phyloP scores from a whole-genome alignment of 129 eudicot species.

The Apium graveolens region DNA sequence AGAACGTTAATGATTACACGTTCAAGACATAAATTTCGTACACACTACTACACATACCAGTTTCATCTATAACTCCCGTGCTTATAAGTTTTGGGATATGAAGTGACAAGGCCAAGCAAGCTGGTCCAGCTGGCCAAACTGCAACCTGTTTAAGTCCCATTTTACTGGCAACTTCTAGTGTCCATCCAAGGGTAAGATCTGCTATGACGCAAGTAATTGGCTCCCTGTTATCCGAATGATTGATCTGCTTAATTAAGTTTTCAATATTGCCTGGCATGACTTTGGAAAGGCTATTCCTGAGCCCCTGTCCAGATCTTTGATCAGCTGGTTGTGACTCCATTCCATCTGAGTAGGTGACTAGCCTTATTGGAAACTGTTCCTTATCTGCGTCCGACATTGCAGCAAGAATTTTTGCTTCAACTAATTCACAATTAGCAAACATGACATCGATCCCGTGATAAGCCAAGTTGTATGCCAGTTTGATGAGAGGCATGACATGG shows the following conservation, averaged over 20 bases:
- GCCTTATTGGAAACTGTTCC: constrained; percentile 11
- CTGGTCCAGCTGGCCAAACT: constrained; percentile 25
- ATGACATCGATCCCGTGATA: constrained; percentile 36
- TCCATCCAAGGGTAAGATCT: constrained; percentile 29
- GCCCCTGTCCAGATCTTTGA: background rate
- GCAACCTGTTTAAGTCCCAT: constrained; percentile 26
- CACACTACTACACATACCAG: constrained; percentile 21
- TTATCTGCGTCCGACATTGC: constrained; percentile 17
- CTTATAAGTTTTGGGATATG: constrained; percentile 33
- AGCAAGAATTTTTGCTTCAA: constrained; percentile 16
- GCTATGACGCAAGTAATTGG: constrained; percentile 31
- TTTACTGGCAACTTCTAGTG: constrained; percentile 20
- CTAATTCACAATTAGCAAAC: constrained; percentile 25
- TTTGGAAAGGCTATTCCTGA: constrained; percentile 10
- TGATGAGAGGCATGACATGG: constrained; percentile 49
- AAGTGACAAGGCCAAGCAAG: constrained; percentile 16
- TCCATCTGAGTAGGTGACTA: constrained; percentile 34
- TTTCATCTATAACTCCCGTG: constrained; percentile 19
- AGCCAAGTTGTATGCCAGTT: constrained; percentile 29
- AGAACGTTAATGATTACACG: background rate
- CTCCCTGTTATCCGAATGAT: constrained; percentile 1
- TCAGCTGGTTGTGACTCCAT: constrained; percentile 22
- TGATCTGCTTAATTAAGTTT: constrained; percentile 21
- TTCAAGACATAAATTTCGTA: background rate
- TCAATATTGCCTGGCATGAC: constrained; percentile 23